These are phyloP conservation scores for Wickerhamomyces pijperi DNA, from an alignment of 805 yeast species.

Conservation along the genomic window DNA sequence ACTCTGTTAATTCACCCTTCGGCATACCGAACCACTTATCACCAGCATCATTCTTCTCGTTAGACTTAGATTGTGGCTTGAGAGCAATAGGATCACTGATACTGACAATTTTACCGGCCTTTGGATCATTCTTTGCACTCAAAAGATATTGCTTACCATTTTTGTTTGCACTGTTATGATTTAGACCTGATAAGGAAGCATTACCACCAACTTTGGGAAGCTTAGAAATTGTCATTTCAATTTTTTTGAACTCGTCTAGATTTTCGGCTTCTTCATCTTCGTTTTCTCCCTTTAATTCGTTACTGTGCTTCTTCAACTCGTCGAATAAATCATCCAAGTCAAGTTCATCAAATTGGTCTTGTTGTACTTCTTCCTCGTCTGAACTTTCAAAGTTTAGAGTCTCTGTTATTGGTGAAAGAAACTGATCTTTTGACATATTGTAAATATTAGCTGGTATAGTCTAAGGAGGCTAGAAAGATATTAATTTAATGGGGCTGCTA, in stretches of 20 bases:
- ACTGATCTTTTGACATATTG: not conserved
- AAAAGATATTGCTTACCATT: slow-evolving; percentile 10
- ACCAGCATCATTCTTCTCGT: slow-evolving; percentile 28
- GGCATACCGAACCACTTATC: slow-evolving; percentile 75
- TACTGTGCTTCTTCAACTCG: slow-evolving; percentile 14
- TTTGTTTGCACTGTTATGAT: slow-evolving; percentile 11
- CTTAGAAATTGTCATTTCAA: slow-evolving; percentile 24
- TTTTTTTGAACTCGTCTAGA: slow-evolving; percentile 22
- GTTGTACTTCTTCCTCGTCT: slow-evolving; percentile 4
- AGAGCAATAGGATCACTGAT: slow-evolving; percentile 37
- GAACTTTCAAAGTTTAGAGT: not conserved
- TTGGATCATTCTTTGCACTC: slow-evolving; percentile 8
- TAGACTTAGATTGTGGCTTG: slow-evolving; percentile 8
- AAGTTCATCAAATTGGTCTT: slow-evolving; percentile 7
- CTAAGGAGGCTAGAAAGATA: too few relatives aligned
- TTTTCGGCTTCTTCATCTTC: slow-evolving; percentile 8
- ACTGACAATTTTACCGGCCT: slow-evolving; percentile 15
- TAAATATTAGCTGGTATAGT: too few relatives aligned
- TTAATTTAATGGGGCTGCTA: too few relatives aligned
- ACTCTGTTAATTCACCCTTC: slow-evolving; percentile 61
- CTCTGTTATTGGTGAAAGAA: not conserved
- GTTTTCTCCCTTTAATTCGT: not conserved
- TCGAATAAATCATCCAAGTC: slow-evolving; percentile 25
- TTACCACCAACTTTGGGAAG: slow-evolving; percentile 28
- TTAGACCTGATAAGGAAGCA: slow-evolving; percentile 4